Evolutionary conservation across 805 yeast genomes (phyloP).

Genomic region (Candida cerambycidarum): DNA sequence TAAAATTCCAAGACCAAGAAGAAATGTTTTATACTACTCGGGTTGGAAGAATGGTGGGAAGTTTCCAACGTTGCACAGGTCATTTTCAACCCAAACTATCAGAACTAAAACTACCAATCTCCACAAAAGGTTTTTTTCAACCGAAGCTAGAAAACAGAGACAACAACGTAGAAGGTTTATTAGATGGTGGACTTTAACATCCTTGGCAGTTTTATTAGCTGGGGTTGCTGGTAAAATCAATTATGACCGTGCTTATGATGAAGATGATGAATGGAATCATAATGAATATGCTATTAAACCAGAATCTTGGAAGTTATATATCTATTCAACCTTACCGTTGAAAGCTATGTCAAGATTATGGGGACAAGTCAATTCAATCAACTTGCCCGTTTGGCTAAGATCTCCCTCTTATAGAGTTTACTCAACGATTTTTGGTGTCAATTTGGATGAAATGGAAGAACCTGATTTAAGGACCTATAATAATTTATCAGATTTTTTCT

Average conservation of each 20-base stretch:
- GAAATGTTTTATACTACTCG: slow-evolving; percentile 52
- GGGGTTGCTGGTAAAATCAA: slow-evolving; percentile 52
- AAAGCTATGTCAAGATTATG: slow-evolving; percentile 89
- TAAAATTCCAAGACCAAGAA: slow-evolving; percentile 55
- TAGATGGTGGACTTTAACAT: slow-evolving; percentile 56
- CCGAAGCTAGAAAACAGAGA: slow-evolving; percentile 41
- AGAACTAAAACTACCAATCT: slow-evolving; percentile 35
- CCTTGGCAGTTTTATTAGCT: slow-evolving; percentile 51
- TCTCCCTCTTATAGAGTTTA: slow-evolving; percentile 78
- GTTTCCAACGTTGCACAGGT: slow-evolving; percentile 21
- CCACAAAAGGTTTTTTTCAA: slow-evolving; percentile 41
- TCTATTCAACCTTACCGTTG: slow-evolving; percentile 86
- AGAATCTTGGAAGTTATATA: slow-evolving; percentile 85
- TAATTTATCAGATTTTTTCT: slow-evolving; percentile 89
- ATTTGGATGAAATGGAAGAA: slow-evolving; percentile 84
- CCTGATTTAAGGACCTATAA: slow-evolving; percentile 71
- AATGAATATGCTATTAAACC: slow-evolving; percentile 53
- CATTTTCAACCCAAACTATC: slow-evolving; percentile 32
- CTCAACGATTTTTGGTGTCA: slow-evolving; percentile 79
- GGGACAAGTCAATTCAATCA: slow-evolving; percentile 87
- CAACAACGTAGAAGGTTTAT: slow-evolving; percentile 41
- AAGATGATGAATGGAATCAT: slow-evolving; percentile 23
- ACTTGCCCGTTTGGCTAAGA: slow-evolving; percentile 85
- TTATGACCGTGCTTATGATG: slow-evolving; percentile 34
- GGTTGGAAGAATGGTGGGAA: slow-evolving; percentile 19